Evolutionary conservation across 108 stramenopile genomes (phyloP).

Genomic region (Ochromonas danica): DNA sequence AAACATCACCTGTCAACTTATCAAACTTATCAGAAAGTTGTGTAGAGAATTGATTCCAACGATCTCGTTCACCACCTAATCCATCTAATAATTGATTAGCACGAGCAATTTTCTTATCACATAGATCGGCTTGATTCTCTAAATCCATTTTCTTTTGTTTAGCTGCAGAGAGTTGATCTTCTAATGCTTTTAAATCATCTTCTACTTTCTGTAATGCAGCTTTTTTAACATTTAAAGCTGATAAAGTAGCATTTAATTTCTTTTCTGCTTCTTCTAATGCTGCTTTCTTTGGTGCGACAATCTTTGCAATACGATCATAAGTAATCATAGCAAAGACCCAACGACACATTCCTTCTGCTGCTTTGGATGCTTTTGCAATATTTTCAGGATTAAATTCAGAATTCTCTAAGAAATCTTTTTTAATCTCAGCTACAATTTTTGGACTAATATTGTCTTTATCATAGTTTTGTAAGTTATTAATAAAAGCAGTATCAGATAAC

Average conservation of each 20-base stretch:
- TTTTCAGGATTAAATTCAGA: slow-evolving; percentile 47
- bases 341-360: slow-evolving; percentile 54
- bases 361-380: slow-evolving; percentile 55
- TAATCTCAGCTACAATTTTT: slow-evolving; percentile 51
- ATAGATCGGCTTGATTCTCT: slow-evolving; percentile 50
- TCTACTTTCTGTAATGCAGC: slow-evolving; percentile 58
- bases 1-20: slow-evolving; percentile 61
- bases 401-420: slow-evolving; percentile 52
- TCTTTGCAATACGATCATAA: slow-evolving; percentile 55
- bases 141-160: slow-evolving; percentile 55
- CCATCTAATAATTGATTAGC: slow-evolving; percentile 61
- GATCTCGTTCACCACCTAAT: slow-evolving; percentile 58
- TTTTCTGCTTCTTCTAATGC: slow-evolving; percentile 51
- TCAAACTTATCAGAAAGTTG: slow-evolving; percentile 45
- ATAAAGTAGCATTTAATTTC: slow-evolving; percentile 51
- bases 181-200: slow-evolving; percentile 55
- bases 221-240: slow-evolving; percentile 55
- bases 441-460: slow-evolving; percentile 55
- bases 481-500: slow-evolving; percentile 53
- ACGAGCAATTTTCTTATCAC: slow-evolving; percentile 59
- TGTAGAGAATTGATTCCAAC: slow-evolving; percentile 42
- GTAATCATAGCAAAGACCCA: slow-evolving; percentile 58
- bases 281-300: slow-evolving; percentile 54
- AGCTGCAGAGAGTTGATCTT: slow-evolving; percentile 54
- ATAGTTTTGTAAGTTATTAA: slow-evolving; percentile 51